Evolutionary conservation across 2,329 filamentous ascomycete species (phyloP), one percentile per base, ranked within the genome.

Genomic region (Fusarium continuum): DNA sequence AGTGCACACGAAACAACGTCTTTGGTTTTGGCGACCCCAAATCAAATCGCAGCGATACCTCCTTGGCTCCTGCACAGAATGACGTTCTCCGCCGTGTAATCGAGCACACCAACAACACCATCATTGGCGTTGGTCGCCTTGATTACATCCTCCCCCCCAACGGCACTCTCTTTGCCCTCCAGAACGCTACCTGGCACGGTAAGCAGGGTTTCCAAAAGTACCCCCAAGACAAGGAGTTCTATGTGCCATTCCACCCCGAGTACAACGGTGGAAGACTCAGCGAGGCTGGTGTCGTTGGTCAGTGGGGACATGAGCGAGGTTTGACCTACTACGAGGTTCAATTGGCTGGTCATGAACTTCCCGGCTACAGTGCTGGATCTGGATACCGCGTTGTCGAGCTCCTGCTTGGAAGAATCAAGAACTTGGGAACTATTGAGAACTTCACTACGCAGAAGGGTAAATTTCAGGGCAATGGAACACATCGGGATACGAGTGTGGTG

Each of bases 181-280:
- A 93, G 71, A 93, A 93, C 77, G 91, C 92, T 83, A 93, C 90
- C 0, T 93, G 88, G 87, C 84, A 86, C 56, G 91, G 90, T 5
- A 73, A 80, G 23, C 85, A 90, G 47, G 91, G 91, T 0, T 93
- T 93, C 79, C 83, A 87, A 64, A 72, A 64, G 14, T 72, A 72
- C 7, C 70, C 69, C 0, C 69, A 74, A 13, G 73, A 74, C 2
- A 81, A 86, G 43, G 83, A 88, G 1, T 88, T 92, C 70, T 91
- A 84, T 72, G 88, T 93, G 0, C 90, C 90, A 65, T 88, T 89
- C 71, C 79, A 72, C 41, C 57, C 57, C 0, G 72, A 85, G 43
- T 75, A 81, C 16, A 75, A 69, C 44, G 71, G 77, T 1, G 78
- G 76, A 14, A 80, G 78, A 16, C 72, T 83, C 22, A 86, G 87